These are phyloP conservation scores for Avena sativa DNA, from an alignment of 176 grass and related monocot species.

Conservation along the genomic window DNA sequence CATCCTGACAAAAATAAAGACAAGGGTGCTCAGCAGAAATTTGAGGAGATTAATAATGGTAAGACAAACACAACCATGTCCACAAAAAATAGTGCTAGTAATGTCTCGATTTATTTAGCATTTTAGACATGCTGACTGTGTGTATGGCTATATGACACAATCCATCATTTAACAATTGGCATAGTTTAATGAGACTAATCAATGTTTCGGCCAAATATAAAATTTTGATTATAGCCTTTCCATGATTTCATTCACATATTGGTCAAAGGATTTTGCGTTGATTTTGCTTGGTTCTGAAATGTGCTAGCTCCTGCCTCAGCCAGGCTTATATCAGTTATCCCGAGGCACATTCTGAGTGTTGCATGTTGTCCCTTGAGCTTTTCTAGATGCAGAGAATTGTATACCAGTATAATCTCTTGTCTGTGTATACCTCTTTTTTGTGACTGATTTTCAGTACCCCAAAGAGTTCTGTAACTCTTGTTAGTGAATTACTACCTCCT, in stretches of 20 bases:
- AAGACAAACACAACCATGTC: slow-evolving; percentile 31
- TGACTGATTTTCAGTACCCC: background rate
- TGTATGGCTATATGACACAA: background rate
- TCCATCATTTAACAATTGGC: slow-evolving; percentile 1
- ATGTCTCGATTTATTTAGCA: background rate
- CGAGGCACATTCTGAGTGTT: background rate
- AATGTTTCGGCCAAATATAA: background rate
- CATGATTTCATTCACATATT: background rate
- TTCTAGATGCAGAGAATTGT: background rate
- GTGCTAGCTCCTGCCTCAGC: background rate
- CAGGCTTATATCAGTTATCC: slow-evolving; percentile 13
- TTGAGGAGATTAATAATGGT: slow-evolving; percentile 97
- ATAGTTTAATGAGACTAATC: background rate
- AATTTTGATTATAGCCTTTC: background rate
- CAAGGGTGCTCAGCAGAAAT: slow-evolving; percentile 85
- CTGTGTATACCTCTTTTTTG: slow-evolving; percentile 18
- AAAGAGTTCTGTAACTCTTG: slow-evolving; percentile 13
- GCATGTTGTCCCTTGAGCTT: slow-evolving; percentile 19
- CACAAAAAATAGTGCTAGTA: background rate
- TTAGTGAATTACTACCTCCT: background rate
- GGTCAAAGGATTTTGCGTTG: background rate
- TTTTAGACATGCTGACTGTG: background rate
- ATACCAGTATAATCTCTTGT: background rate
- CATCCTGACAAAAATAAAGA: slow-evolving; percentile 98
- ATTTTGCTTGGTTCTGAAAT: background rate